These are phyloP conservation scores for Rutstroemia sydowiana DNA, from an alignment of 2,329 filamentous ascomycete species.

Conservation along the genomic window DNA sequence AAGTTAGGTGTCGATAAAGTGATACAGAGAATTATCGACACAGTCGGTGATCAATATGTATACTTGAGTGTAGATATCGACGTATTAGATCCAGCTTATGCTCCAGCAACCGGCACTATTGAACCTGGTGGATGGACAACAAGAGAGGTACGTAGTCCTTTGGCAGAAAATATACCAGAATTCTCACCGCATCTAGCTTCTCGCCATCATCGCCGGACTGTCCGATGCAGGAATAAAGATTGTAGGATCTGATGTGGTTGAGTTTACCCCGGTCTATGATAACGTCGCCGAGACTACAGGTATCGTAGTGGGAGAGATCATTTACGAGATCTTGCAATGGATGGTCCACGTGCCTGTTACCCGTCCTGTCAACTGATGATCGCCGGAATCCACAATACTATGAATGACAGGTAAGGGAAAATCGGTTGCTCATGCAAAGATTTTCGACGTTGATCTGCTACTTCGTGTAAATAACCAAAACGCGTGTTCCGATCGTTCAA, in stretches of 20 bases:
- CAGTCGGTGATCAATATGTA: conserved; percentile 24
- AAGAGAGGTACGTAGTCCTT: conserved; percentile 20
- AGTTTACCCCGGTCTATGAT: conserved; percentile 29
- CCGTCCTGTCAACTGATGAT: too few species aligned
- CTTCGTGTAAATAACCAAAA: too few species aligned
- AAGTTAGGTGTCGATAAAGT: conserved; percentile 23
- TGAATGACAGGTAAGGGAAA: too few species aligned
- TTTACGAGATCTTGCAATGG: conserved; percentile 29
- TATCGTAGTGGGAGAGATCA: conserved; percentile 23
- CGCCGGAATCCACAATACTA: too few species aligned
- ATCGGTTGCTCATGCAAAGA: too few species aligned
- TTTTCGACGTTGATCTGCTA: too few species aligned
- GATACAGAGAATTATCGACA: conserved; percentile 24
- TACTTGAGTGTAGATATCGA: conserved; percentile 30
- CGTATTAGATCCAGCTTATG: conserved; percentile 28
- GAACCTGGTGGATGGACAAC: conserved; percentile 31
- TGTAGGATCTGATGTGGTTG: conserved; percentile 28
- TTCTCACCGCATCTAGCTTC: conserved; percentile 15
- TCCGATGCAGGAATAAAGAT: conserved; percentile 27
- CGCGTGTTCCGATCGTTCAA: too few species aligned
- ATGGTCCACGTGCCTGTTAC: conserved; percentile 26
- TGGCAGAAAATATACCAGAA: background rate
- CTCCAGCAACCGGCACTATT: conserved; percentile 28
- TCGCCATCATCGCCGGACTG: conserved; percentile 26
- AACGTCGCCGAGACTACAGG: conserved; percentile 28